phyloP scores from a whole-genome alignment of 1,284 basidiomycete genomes.

The Leccinum pachyderme region DNA sequence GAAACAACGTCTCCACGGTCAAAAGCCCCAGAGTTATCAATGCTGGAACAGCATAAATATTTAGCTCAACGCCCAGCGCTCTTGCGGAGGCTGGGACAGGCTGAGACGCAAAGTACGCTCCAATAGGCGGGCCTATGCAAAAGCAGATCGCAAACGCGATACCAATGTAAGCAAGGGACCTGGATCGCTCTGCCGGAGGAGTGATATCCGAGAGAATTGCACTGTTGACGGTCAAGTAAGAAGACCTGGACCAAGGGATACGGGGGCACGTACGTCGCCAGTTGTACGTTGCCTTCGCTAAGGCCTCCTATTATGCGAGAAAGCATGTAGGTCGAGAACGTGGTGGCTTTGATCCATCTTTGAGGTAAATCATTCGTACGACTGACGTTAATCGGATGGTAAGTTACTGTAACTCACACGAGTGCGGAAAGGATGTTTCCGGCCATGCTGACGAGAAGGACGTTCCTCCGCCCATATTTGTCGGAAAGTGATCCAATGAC shows the following conservation, averaged over 20 bases:
- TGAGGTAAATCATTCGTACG: background rate
- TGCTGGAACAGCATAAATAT: conserved; percentile 85
- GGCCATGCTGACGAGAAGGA: conserved; percentile 82
- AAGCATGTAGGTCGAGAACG: conserved; percentile 85
- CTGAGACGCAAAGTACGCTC: conserved; percentile 75
- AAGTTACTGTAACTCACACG: conserved; percentile 49
- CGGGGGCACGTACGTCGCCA: conserved; percentile 62
- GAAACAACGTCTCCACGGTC: conserved; percentile 67
- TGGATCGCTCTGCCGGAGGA: conserved; percentile 71
- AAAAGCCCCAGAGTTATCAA: conserved; percentile 73
- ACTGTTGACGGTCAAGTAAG: conserved; percentile 38
- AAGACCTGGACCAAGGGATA: background rate
- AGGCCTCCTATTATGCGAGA: conserved; percentile 86
- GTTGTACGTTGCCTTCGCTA: conserved; percentile 84
- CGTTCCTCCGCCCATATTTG: conserved; percentile 78
- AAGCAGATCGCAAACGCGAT: conserved; percentile 94
- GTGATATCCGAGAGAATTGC: conserved; percentile 90
- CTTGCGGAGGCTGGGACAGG: conserved; percentile 59
- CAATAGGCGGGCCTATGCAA: conserved; percentile 80
- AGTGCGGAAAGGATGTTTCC: conserved; percentile 88
- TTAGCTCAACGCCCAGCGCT: conserved; percentile 65
- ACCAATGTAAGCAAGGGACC: conserved; percentile 86
- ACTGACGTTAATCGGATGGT: background rate
- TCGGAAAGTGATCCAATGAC: conserved; percentile 81
- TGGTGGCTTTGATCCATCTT: conserved; percentile 86